phyloP scores from a whole-genome alignment of 441 rosid genomes.

The Codiaeum variegatum region DNA sequence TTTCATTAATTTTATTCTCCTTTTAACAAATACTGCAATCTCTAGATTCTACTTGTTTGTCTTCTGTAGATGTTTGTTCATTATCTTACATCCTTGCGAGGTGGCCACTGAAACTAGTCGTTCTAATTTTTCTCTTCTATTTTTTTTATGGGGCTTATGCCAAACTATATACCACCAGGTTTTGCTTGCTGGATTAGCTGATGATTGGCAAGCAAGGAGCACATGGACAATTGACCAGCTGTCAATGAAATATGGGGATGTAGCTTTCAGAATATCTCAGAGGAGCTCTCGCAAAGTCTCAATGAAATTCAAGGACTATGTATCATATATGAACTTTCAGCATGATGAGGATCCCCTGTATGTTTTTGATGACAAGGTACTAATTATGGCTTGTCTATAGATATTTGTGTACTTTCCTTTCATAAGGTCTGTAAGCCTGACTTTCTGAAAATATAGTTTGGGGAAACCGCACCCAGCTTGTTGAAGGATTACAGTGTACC shows the following conservation, averaged over 20 bases:
- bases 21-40: background rate
- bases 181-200: conserved; percentile 73
- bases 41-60: background rate
- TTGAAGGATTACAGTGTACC: conserved; percentile 83
- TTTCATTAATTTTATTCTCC: background rate
- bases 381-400: background rate
- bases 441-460: conserved; percentile 58
- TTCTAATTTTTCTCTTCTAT: background rate
- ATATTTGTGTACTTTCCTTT: background rate
- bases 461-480: conserved; percentile 71
- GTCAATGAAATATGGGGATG: conserved; percentile 57
- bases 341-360: conserved; percentile 96
- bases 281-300: conserved; percentile 57
- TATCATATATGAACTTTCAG: conserved; percentile 67
- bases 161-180: conserved; percentile 45
- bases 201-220: conserved; percentile 84
- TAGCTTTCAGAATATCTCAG: conserved; percentile 76
- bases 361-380: conserved; percentile 87
- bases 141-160: conserved; percentile 17
- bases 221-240: conserved; percentile 78
- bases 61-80: background rate
- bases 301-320: conserved; percentile 82
- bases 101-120: background rate
- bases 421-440: conserved; percentile 8
- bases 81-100: background rate